Base-by-base conservation (phyloP, 306 rosid genomes). In the Cercis canadensis region DNA sequence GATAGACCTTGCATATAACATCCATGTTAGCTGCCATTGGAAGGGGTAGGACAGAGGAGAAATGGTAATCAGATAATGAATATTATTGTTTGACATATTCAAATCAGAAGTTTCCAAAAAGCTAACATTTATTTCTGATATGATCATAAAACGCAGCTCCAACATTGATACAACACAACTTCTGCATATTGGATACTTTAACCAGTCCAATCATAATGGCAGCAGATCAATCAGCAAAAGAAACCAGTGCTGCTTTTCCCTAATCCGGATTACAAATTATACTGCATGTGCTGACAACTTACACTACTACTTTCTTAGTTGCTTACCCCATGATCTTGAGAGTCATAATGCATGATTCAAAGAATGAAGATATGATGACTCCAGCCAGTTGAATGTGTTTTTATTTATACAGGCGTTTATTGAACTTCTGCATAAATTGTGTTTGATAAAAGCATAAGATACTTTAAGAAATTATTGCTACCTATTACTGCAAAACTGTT, bases 161-260 rank as follows among this genome's bases (percentile, higher is more conserved):
- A 29, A 31, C 3, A 56, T 11, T 11, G 7, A 43, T 43, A 11
- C 47, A 43, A 3, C 7, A 34, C 39, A 11, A 2, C 4, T 43
- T 2, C 12, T 9, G 7, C 12, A 47, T 32, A 8, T 11, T 31
- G 57, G 68, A 70, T 56, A 24, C 44, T 63, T 47, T 37, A 24
- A 16, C 31, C 8, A 6, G 12, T 43, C 39, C 47, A 43, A 43
- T 43, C 61, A 63, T 15, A 33, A 12, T 29, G 16, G 55, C 24
- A 44, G 15, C n/a, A n/a, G n/a, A 61, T 24, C 43, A 65, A 78
- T 58, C 59, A 34, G 51, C 17, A 41, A 64, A 65, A 49, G 7
- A 24, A 49, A 62, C 13, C 4, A 45, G 45, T 11, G 43, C 47
- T 39, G 51, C 12, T 12, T 40, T 29, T 41, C 56, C 56, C 32